Evolutionary conservation across 176 grass and related monocot genomes (phyloP).

Genomic region (Bromus sterilis): DNA sequence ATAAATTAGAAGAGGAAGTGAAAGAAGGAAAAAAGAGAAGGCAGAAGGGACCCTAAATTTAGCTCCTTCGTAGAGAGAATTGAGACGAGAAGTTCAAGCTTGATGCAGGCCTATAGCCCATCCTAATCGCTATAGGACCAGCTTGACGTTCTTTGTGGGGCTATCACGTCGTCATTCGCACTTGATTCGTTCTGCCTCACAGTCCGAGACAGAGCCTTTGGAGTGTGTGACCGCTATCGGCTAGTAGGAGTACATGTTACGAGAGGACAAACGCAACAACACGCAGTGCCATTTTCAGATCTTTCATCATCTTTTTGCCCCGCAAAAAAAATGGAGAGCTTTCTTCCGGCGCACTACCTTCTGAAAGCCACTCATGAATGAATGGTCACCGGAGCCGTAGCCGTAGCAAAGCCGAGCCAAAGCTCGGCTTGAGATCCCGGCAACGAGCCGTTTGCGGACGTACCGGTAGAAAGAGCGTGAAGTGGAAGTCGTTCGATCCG

Average conservation of each 20-base stretch:
- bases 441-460: neutral
- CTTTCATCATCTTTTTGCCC: neutral
- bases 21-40: too few species aligned
- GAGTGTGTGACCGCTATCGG: neutral
- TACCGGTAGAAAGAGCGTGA: neutral
- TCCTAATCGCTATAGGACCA: too few species aligned
- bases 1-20: too few species aligned
- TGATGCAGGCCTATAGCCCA: too few species aligned
- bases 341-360: too few species aligned
- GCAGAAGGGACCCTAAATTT: too few species aligned
- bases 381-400: neutral
- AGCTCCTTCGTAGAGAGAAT: too few species aligned
- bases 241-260: neutral
- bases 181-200: neutral
- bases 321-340: neutral
- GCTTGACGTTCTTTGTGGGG: too few species aligned
- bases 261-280: neutral
- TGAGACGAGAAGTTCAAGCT: too few species aligned
- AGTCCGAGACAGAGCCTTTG: neutral
- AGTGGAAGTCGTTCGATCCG: neutral
- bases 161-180: too few species aligned
- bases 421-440: neutral
- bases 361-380: too few species aligned
- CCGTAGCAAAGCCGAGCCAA: neutral
- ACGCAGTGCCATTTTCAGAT: neutral